phyloP scores from a whole-genome alignment of 352 stramenopile species.

The Phytophthora idaei region DNA sequence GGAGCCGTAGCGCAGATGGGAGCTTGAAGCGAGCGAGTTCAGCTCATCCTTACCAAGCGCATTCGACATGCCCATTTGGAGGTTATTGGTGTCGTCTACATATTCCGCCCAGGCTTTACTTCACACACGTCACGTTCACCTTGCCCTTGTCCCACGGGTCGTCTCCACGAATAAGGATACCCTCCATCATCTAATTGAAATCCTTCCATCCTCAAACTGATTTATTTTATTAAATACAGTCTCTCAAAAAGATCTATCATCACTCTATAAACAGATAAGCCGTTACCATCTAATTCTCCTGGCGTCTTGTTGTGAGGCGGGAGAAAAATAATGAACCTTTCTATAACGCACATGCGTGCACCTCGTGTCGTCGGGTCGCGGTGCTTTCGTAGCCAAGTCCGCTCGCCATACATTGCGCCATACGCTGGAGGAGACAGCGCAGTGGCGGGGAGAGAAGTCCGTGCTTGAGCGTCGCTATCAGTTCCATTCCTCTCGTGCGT shows the following conservation, averaged over 20 bases:
- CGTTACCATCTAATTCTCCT: background rate
- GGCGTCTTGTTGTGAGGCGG: constrained; percentile 8
- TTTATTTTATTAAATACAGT: background rate
- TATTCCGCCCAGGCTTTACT: constrained; percentile 2
- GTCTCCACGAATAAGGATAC: background rate
- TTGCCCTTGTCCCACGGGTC: constrained; percentile 8
- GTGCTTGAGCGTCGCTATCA: constrained; percentile 5
- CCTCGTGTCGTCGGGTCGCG: constrained; percentile 11
- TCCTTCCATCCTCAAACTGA: background rate
- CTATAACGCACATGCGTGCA: constrained; percentile 7
- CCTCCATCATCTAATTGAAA: background rate
- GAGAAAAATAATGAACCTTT: constrained; percentile 24
- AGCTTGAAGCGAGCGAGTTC: background rate
- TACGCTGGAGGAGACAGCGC: constrained; percentile 14
- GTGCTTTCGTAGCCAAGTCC: constrained; percentile 14
- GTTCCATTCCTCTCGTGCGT: constrained; percentile 30
- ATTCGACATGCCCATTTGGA: background rate
- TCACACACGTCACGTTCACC: constrained; percentile 19
- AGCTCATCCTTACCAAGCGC: background rate
- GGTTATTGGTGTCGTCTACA: constrained; percentile 20
- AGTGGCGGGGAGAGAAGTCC: constrained; percentile 1
- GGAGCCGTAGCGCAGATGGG: background rate
- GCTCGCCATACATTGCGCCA: constrained; percentile 13
- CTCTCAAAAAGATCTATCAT: background rate
- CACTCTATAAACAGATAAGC: background rate